Conservation (phyloP, 257 asterid genomes). For the Mitragyna speciosa region DNA sequence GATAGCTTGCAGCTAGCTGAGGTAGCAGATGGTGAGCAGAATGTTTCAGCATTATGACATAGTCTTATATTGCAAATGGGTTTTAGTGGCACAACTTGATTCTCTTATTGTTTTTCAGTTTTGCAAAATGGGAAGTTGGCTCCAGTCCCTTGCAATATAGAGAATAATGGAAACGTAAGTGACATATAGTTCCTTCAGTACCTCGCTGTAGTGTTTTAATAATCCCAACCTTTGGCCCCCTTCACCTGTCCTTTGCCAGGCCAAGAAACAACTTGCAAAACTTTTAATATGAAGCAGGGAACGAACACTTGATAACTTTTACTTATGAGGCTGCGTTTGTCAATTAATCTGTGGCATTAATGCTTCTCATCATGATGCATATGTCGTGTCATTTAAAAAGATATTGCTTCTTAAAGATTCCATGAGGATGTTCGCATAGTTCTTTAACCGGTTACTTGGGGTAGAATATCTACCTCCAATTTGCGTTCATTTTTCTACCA, state of each 20-base stretch:
- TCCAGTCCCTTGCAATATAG: constrained; percentile 63
- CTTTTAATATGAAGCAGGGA: background rate
- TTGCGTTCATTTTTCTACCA: background rate
- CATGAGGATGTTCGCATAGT: background rate
- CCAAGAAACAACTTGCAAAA: background rate
- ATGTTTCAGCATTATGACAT: background rate
- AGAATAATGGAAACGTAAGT: constrained; percentile 85
- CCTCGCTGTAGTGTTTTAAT: background rate
- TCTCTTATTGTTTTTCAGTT: constrained; percentile 42
- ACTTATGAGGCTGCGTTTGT: background rate
- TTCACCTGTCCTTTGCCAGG: background rate
- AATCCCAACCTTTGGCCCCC: background rate
- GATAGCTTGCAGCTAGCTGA: constrained; percentile 76
- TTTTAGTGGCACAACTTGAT: constrained; percentile 10
- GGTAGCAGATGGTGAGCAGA: constrained; percentile 43
- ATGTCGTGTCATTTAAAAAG: background rate
- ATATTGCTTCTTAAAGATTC: background rate
- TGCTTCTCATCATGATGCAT: background rate
- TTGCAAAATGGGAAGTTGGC: constrained; percentile 75
- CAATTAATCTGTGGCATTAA: background rate
- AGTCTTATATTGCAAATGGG: constrained; percentile 6
- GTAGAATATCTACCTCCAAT: background rate
- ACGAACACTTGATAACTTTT: background rate
- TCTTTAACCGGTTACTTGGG: background rate
- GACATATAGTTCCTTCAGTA: constrained; percentile 3